Percentiles rank a stretch among this genome's conserved stretches.
These are phyloP conservation scores for Rhodotorula sp. DNA, from an alignment of 1,284 basidiomycete species.

Conservation along the genomic window DNA sequence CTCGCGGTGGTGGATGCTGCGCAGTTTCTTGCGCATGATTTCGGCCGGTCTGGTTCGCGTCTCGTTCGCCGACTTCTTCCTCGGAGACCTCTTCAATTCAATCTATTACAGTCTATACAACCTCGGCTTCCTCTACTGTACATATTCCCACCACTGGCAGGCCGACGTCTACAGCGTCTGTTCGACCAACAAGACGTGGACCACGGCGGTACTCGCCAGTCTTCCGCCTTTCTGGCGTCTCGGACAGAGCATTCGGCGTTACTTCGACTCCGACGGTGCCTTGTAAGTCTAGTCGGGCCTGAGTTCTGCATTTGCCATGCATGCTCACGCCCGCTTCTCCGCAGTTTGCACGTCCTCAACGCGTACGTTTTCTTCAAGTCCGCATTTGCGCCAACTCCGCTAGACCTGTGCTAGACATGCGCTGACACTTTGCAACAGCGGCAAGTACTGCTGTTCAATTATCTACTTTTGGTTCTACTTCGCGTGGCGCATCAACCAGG, in stretches of 20 bases:
- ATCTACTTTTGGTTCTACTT: conserved; percentile 36
- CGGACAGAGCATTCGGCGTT: conserved; percentile 35
- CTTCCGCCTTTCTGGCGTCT: conserved; percentile 35
- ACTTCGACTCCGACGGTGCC: conserved; percentile 38
- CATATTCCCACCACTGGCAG: conserved; percentile 33
- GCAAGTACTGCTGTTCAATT: conserved; percentile 34
- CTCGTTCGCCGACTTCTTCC: conserved; percentile 42
- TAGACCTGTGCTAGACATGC: neutral
- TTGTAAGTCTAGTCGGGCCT: neutral
- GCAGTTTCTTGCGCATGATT: conserved; percentile 30
- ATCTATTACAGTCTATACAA: conserved; percentile 36
- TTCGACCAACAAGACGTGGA: conserved; percentile 37
- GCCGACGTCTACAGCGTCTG: conserved; percentile 22
- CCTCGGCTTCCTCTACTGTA: conserved; percentile 34
- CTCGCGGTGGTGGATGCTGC: conserved; percentile 38
- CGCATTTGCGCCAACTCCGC: neutral
- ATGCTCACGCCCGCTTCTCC: neutral
- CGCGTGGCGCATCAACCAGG: conserved; percentile 22
- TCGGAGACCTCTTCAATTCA: conserved; percentile 38
- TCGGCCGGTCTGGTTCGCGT: conserved; percentile 34
- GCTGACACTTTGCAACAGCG: conserved; percentile 5
- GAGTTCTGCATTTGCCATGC: neutral
- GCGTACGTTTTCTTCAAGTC: neutral
- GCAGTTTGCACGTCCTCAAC: conserved; percentile 35
- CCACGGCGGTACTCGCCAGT: conserved; percentile 30